Evolutionary conservation across 2,329 filamentous ascomycete genomes (phyloP).

Genomic region (Blumeria graminis): DNA sequence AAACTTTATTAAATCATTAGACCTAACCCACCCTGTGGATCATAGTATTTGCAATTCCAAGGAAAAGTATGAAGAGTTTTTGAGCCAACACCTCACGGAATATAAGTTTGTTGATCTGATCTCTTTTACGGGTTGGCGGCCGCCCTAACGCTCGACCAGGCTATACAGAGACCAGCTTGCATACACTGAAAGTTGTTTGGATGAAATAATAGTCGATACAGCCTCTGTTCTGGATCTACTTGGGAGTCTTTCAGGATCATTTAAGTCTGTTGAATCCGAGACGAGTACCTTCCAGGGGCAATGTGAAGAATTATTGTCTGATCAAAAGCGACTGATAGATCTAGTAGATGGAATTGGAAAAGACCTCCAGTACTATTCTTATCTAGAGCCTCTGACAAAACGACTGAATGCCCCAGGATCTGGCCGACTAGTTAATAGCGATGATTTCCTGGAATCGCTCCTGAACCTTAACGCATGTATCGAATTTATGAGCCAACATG

Average conservation of each 20-base stretch:
- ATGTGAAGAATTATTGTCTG: constrained; percentile 65
- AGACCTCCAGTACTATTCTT: constrained; percentile 85
- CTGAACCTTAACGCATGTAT: constrained; percentile 73
- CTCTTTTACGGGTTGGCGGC: neutral
- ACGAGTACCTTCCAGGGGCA: constrained; percentile 83
- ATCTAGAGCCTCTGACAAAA: constrained; percentile 73
- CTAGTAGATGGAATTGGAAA: constrained; percentile 68
- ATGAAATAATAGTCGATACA: constrained; percentile 54
- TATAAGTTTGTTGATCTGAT: constrained; percentile 40
- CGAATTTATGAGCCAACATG: constrained; percentile 74
- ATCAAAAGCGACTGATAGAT: constrained; percentile 55
- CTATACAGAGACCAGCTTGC: constrained; percentile 61
- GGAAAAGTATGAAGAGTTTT: constrained; percentile 37
- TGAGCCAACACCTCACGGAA: constrained; percentile 64
- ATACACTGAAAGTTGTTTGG: constrained; percentile 60
- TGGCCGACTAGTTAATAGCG: constrained; percentile 58
- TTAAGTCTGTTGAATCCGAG: constrained; percentile 67
- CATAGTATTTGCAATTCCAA: constrained; percentile 18
- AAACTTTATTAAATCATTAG: constrained; percentile 7
- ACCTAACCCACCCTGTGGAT: neutral
- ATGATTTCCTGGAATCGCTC: constrained; percentile 72
- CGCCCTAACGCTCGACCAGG: constrained; percentile 18
- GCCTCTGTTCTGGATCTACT: constrained; percentile 52
- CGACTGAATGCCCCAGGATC: constrained; percentile 82
- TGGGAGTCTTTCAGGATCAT: constrained; percentile 59